These are phyloP conservation scores for Ophiocordyceps camponoti-rufipedis DNA, from an alignment of 2,329 filamentous ascomycete genomes.

Conservation along the genomic window DNA sequence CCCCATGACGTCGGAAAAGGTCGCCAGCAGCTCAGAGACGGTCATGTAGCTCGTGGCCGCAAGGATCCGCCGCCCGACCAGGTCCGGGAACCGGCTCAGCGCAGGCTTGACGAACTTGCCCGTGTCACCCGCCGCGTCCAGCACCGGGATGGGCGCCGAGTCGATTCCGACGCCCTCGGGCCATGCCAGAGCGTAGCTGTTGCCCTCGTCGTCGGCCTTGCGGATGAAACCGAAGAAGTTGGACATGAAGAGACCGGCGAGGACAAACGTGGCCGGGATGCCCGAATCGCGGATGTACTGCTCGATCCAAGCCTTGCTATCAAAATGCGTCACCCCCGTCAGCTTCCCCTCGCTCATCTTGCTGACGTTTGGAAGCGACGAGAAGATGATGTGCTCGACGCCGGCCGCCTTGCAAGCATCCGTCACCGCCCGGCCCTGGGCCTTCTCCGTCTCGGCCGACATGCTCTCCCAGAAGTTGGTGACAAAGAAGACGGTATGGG, in stretches of 20 bases:
- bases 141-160: conserved; percentile 17
- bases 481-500: conserved; percentile 24
- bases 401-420: conserved; percentile 24
- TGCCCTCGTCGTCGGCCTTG: conserved; percentile 12
- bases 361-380: conserved; percentile 21
- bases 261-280: conserved; percentile 31
- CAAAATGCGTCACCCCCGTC: conserved; percentile 28
- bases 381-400: conserved; percentile 27
- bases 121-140: conserved; percentile 18
- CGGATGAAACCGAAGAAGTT: conserved; percentile 18
- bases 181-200: conserved; percentile 10
- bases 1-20: conserved; percentile 16
- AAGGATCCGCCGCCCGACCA: conserved; percentile 14
- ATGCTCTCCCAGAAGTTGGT: conserved; percentile 20
- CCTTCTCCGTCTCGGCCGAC: conserved; percentile 16
- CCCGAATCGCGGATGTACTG: conserved; percentile 32
- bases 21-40: conserved; percentile 12
- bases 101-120: conserved; percentile 17
- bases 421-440: conserved; percentile 25
- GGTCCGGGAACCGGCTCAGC: conserved; percentile 10
- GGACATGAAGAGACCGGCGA: conserved; percentile 35
- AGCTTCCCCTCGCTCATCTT: conserved; percentile 18
- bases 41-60: conserved; percentile 19
- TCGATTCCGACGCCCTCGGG: conserved; percentile 9
- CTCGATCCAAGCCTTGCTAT: conserved; percentile 36